Evolutionary conservation across 768 basidiomycete genomes (phyloP), one percentile per base, ranked within the genome.

Genomic region (Roridomyces roridus): DNA sequence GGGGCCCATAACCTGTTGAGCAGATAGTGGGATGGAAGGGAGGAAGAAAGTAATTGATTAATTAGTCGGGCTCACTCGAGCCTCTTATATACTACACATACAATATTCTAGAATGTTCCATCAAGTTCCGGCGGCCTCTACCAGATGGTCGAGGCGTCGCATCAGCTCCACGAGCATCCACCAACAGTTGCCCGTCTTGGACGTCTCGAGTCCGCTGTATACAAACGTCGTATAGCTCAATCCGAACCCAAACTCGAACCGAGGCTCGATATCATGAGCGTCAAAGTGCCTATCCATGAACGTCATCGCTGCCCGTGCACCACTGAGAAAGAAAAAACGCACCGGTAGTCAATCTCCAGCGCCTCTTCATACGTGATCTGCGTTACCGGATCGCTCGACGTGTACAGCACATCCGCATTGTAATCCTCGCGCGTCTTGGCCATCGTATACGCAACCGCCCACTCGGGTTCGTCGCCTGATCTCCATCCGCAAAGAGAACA

Each of bases 381-480:
- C 42, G 55, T 47, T n/a, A 42, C 44, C 25, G 6, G 1, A 8
- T 21, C 17, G 25, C 15, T 46, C 35, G 45, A 54, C 18, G 41
- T 20, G 21, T 62, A 62, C 26, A 62, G 31, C 2, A 62, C 21
- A 18, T 62, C 55, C 17, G 41, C 66, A 0, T 81, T 52, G 62
- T 88, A 89, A 59, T 89, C 87, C 8, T 52, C 55, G 0, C 70
- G 50, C 3, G 67, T 61, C 73, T 85, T 85, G 12, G 82, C 86
- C 55, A 89, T 84, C 1, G 88, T 82, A 60, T 79, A 82, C 1
- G 80, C 18, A 82, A 65, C 21, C 79, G 74, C 5, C 76, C 81
- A 61, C 76, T 77, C 0, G 88, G 88, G 58, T 86, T 88, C 67
- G 51, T 53, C 21, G 60, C 50, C 50, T 61, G 49, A 6, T 10